These are phyloP conservation scores for Kodamaea sp. DNA, from an alignment of 1,139 yeast genomes.

Conservation along the genomic window DNA sequence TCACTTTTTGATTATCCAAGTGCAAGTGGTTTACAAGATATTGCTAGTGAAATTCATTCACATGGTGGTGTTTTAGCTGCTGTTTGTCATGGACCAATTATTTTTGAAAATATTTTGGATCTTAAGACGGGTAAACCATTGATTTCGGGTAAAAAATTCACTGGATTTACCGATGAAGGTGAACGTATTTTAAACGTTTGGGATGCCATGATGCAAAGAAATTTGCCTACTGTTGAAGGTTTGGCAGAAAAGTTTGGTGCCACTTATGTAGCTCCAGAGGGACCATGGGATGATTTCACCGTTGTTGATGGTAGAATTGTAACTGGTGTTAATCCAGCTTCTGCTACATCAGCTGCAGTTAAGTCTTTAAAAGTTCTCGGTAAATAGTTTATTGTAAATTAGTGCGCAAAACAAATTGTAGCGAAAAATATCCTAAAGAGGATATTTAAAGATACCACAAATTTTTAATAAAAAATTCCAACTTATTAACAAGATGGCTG, in stretches of 20 bases:
- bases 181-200: conserved; percentile 13
- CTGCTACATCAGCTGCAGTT: conserved; percentile 50
- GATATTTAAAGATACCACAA: neutral
- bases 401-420: too few relatives aligned
- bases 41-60: conserved; percentile 16
- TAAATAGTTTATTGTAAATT: too few relatives aligned
- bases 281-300: conserved; percentile 18
- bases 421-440: too few relatives aligned
- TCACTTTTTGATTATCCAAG: conserved; percentile 20
- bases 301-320: conserved; percentile 19
- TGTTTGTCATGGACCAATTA: conserved; percentile 22
- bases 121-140: conserved; percentile 15
- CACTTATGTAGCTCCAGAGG: conserved; percentile 15
- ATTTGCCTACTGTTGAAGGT: conserved; percentile 13
- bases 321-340: conserved; percentile 32
- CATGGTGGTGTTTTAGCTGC: conserved; percentile 21
- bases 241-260: conserved; percentile 17
- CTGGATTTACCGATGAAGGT: conserved; percentile 22
- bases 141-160: conserved; percentile 16
- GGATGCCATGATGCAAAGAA: conserved; percentile 10
- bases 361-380: conserved; percentile 18
- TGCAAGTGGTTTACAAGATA: conserved; percentile 15
- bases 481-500: conserved; percentile 4
- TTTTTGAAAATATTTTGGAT: conserved; percentile 16
- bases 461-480: conserved; percentile 1